Evolutionary conservation across 805 yeast species (phyloP), one percentile per base, ranked within the genome.

Genomic region (Isabelozyma gotoi): DNA sequence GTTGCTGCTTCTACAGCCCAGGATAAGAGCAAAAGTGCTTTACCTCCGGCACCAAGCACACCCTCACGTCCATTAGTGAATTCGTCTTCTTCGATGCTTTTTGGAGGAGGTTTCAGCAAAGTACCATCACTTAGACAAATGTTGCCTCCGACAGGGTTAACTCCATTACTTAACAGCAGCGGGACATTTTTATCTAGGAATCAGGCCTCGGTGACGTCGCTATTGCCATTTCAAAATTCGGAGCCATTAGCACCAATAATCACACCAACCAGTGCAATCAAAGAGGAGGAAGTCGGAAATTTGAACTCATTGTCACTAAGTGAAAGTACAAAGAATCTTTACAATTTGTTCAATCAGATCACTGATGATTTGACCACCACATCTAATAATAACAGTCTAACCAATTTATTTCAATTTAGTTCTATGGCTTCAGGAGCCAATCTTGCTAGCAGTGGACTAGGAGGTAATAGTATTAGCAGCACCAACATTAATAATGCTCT

Each of bases 241-340:
- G 29, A 24, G n/a, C 6, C 29, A 10, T 4, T n/a, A n/a, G n/a
- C n/a, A n/a, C n/a, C n/a, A n/a, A n/a, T n/a, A n/a, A n/a, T n/a
- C n/a, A n/a, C n/a, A n/a, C n/a, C n/a, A n/a, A n/a, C 34, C 16
- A 43, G 39, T 14, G 21, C 39, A 10, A 48, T 41, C 17, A 47
- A 44, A 31, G 51, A 51, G 17, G 51, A 49, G 10, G 53, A 47
- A 19, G 24, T 20, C 8, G 43, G 36, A 15, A 36, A 16, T 20
- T 35, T 45, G 8, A 48, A 39, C 32, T 32, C 46, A n/a, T 38
- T 47, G 10, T 39, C 49, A 12, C 44, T 56, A 39, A 60, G 65
- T 38, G 66, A 62, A 33, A 62, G 66, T 40, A 57, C 66, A 32
- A 62, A 57, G 38, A 63, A 57, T 45, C 47, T 63, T 34, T 62